Conservation (phyloP, 2,329 filamentous ascomycete genomes). For the Grosmannia clavigera region DNA sequence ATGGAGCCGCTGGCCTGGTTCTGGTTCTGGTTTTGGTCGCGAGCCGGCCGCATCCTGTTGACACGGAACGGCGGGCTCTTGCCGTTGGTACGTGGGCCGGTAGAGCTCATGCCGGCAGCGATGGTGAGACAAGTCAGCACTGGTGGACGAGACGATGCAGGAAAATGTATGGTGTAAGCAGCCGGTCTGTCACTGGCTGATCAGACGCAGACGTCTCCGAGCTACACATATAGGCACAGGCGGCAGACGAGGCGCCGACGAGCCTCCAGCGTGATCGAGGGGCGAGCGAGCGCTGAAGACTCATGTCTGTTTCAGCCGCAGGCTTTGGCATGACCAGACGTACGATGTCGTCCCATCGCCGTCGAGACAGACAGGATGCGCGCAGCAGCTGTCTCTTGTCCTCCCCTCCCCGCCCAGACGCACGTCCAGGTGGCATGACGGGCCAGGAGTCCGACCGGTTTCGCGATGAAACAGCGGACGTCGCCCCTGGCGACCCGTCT, state of each 20-base stretch:
- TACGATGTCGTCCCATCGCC: slow-evolving; percentile 8
- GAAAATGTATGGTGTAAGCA: neutral
- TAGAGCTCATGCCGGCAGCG: slow-evolving; percentile 6
- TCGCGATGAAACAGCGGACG: too few species aligned
- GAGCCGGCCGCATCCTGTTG: neutral
- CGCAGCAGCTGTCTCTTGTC: too few species aligned
- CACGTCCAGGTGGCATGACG: too few species aligned
- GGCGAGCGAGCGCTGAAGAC: neutral
- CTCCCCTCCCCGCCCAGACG: too few species aligned
- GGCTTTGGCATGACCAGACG: slow-evolving; percentile 3
- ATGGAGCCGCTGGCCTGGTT: neutral
- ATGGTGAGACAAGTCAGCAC: too few species aligned
- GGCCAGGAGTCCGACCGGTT: too few species aligned
- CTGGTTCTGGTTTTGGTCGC: neutral
- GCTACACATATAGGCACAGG: too few species aligned
- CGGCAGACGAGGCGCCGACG: too few species aligned
- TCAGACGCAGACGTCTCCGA: too few species aligned
- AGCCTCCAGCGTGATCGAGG: too few species aligned
- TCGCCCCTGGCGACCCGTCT: too few species aligned
- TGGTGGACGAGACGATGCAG: too few species aligned
- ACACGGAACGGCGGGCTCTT: neutral
- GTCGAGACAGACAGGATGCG: neutral
- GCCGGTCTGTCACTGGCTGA: neutral
- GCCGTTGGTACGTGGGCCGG: slow-evolving; percentile 7
- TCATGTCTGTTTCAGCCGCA: slow-evolving; percentile 8